phyloP scores from a whole-genome alignment of 306 rosid genomes.

The Echinosophora koreensis region DNA sequence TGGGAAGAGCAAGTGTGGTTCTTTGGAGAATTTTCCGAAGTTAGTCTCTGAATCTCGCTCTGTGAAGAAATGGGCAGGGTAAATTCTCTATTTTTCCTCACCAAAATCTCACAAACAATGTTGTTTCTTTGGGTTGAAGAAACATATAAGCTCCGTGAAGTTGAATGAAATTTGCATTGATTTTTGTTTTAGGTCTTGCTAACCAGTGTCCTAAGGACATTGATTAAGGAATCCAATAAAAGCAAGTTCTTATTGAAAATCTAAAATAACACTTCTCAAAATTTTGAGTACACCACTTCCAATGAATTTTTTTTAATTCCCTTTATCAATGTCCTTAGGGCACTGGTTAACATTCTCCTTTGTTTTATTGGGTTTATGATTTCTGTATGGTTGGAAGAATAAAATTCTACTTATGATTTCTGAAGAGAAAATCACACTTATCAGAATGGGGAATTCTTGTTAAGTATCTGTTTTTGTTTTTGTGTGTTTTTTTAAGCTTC shows the following conservation, averaged over 20 bases:
- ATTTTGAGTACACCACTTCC: too few species aligned
- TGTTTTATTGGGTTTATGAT: neutral
- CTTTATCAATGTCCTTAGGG: too few species aligned
- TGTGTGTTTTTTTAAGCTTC: neutral
- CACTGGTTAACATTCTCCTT: too few species aligned
- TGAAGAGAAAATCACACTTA: neutral
- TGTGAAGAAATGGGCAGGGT: slow-evolving; percentile 87
- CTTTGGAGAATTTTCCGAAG: slow-evolving; percentile 55
- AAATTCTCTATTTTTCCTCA: slow-evolving; percentile 8
- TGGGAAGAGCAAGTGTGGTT: slow-evolving; percentile 55
- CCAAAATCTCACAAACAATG: neutral
- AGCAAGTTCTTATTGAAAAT: too few species aligned
- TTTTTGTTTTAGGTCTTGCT: neutral
- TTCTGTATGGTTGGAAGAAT: neutral
- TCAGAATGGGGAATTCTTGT: neutral
- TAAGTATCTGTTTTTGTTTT: neutral
- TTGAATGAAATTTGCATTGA: slow-evolving; percentile 8
- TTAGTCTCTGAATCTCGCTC: slow-evolving; percentile 56
- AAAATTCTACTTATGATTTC: neutral
- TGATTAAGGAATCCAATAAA: too few species aligned
- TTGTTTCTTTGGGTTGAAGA: slow-evolving; percentile 10
- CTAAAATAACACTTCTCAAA: too few species aligned
- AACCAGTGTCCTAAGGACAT: too few species aligned
- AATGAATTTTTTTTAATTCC: too few species aligned
- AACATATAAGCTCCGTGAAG: neutral